Base-by-base conservation (phyloP, 352 stramenopile genomes). In the Pythium rishiriense region DNA sequence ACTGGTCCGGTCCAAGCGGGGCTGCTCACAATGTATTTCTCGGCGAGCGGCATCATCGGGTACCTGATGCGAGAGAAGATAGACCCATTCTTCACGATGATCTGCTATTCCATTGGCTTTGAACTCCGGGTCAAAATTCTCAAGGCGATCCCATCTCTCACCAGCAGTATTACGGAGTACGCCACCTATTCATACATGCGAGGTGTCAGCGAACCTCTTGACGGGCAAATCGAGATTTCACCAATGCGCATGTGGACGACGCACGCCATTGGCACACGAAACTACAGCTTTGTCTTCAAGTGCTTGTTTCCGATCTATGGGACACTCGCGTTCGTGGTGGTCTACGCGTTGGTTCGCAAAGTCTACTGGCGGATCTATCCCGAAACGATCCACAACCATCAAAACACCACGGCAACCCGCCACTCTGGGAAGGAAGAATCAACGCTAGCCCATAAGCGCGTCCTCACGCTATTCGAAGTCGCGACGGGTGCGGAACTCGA, bases 21-120 rank as follows among this genome's bases (percentile, higher is more conserved):
- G 33, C 60, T 84, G 45, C 59, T 82, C 24, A 73, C 67, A 3
- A 66, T 84, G 0, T 80, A 80, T 26, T 48, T 84, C 6, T 72
- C 69, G 26, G 37, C 69, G 3, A 57, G 68, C 24, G 69, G 66
- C 25, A 29, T 75, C 2, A 45, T 84, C 11, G 76, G 73, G 35
- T 72, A 75, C 31, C n/a, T 74, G 4, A 7, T 75, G 11, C 51
- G 59, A n/a, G 74, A 75, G 37, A 67, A 66, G 10, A 68, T 79
- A 4, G 68, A 78, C 22, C 70, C 74, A 5, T 28, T 68, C 5
- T 25, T 78, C 2, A 62, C 64, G 4, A 68, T 78, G 15, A n/a
- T 66, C 0, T 26, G 37, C n/a, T 49, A 25, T 12, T 33, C 24
- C 2, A 17, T 68, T 17, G 29, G 42, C 10, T 68, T 68, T 51